Percentiles rank a stretch among this genome's conserved stretches.
phyloP scores from a whole-genome alignment of 176 grass and related monocot genomes.

The Carex pumila region DNA sequence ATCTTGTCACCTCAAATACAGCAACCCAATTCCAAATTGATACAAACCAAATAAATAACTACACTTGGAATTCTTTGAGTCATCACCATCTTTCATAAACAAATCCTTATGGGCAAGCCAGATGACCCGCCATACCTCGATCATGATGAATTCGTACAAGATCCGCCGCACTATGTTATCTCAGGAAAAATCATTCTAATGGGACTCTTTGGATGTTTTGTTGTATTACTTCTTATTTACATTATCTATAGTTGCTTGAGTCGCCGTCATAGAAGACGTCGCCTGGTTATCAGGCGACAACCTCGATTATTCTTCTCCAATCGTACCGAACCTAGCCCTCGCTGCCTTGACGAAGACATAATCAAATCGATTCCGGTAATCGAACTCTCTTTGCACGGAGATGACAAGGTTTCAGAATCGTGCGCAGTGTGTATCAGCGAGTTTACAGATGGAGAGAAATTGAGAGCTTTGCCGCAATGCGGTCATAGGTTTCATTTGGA shows the following conservation, averaged over 20 bases:
- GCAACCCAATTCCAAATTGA: too few relatives aligned
- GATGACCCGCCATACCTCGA: too few relatives aligned
- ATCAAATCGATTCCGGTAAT: neutral
- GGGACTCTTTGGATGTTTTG: neutral
- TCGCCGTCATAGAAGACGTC: neutral
- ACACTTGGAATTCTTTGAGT: too few relatives aligned
- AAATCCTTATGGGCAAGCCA: too few relatives aligned
- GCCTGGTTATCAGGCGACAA: neutral
- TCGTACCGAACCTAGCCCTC: neutral
- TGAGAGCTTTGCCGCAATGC: constrained; percentile 38
- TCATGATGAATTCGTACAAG: neutral
- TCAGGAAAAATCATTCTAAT: neutral
- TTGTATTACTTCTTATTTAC: neutral
- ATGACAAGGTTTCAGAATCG: neutral
- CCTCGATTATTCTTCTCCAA: neutral
- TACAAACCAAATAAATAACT: too few relatives aligned
- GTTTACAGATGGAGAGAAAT: constrained; percentile 36
- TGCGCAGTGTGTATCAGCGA: constrained; percentile 53
- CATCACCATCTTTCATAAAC: too few relatives aligned
- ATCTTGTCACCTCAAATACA: too few relatives aligned
- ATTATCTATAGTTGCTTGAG: neutral
- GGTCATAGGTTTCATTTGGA: constrained; percentile 42
- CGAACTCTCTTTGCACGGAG: neutral
- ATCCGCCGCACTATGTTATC: neutral
- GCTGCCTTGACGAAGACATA: neutral